phyloP scores from a whole-genome alignment of 2,329 filamentous ascomycete genomes.

The Lecanicillium sp. region DNA sequence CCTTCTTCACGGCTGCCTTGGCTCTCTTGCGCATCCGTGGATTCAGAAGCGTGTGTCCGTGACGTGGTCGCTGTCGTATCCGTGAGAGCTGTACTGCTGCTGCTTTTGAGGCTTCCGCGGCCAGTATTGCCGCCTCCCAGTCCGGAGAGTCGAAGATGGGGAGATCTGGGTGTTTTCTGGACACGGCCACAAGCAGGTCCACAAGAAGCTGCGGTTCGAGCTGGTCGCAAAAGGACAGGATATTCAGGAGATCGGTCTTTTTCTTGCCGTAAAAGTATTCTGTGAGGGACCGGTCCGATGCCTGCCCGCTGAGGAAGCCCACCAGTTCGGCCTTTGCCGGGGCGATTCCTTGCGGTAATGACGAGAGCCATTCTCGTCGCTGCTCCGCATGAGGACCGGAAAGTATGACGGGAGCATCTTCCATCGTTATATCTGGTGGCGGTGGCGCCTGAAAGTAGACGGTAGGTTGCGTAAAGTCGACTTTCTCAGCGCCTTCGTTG shows the following conservation, averaged over 20 bases:
- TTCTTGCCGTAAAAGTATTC: slow-evolving; percentile 31
- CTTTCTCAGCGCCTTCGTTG: slow-evolving; percentile 5
- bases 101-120: slow-evolving; percentile 1
- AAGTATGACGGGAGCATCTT: slow-evolving; percentile 10
- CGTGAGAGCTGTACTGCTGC: slow-evolving; percentile 5
- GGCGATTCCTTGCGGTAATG: slow-evolving; percentile 21
- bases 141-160: slow-evolving; percentile 34
- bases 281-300: slow-evolving; percentile 23
- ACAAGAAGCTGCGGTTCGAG: slow-evolving; percentile 32
- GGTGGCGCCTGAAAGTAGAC: slow-evolving; percentile 18
- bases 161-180: slow-evolving; percentile 32
- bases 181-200: slow-evolving; percentile 33
- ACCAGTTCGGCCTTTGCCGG: slow-evolving; percentile 29
- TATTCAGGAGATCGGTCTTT: slow-evolving; percentile 30
- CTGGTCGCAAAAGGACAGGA: slow-evolving; percentile 33
- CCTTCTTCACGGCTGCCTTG: slow-evolving; percentile 23
- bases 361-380: slow-evolving; percentile 23
- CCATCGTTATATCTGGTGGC: slow-evolving; percentile 11
- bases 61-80: slow-evolving; percentile 17
- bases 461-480: slow-evolving; percentile 25
- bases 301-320: slow-evolving; percentile 27
- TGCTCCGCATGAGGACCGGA: slow-evolving; percentile 18
- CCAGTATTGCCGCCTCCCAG: slow-evolving; percentile 23
- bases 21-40: slow-evolving; percentile 21
- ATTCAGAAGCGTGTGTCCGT: slow-evolving; percentile 20